A percentile compares a stretch with the other conserved stretches of the same genome.
Evolutionary conservation across 768 basidiomycete genomes (phyloP).

Genomic region (Cantharellus anzutake): DNA sequence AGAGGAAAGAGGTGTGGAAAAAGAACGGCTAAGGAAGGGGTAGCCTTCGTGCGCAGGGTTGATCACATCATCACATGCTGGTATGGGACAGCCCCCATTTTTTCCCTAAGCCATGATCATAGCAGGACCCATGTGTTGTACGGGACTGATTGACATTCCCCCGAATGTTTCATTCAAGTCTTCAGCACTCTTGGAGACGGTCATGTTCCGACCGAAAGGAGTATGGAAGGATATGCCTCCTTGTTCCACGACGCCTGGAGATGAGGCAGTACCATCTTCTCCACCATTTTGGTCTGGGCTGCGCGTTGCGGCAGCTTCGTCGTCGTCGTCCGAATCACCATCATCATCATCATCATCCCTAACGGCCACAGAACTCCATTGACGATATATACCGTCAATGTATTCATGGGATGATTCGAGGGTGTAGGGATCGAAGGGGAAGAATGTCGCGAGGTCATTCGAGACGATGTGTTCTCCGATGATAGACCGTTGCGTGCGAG

Average conservation of each 20-base stretch:
- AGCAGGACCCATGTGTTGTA: background rate
- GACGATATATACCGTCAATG: conserved; percentile 71
- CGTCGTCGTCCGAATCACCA: conserved; percentile 31
- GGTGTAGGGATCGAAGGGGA: conserved; percentile 96
- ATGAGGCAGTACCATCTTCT: conserved; percentile 14
- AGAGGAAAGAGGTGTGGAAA: no score
- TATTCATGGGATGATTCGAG: conserved; percentile 60
- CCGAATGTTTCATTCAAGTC: conserved; percentile 49
- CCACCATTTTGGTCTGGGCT: conserved; percentile 9
- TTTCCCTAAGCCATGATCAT: no score
- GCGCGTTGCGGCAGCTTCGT: conserved; percentile 12
- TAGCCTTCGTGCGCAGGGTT: no score
- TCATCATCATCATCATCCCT: conserved; percentile 37
- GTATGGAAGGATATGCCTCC: conserved; percentile 6
- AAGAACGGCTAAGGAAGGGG: no score
- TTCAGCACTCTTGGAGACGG: conserved; percentile 20
- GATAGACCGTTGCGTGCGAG: background rate
- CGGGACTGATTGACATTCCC: conserved; percentile 72
- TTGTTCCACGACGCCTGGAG: conserved; percentile 15
- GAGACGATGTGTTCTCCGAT: conserved; percentile 13
- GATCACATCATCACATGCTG: no score
- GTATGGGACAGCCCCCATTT: no score
- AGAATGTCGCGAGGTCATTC: conserved; percentile 77
- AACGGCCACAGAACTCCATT: conserved; percentile 70
- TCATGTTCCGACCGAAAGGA: conserved; percentile 2